Evolutionary conservation across 1,139 yeast genomes (phyloP), one percentile per base, ranked within the genome.

Genomic region (Nakaseomyces kungkrabaensis): DNA sequence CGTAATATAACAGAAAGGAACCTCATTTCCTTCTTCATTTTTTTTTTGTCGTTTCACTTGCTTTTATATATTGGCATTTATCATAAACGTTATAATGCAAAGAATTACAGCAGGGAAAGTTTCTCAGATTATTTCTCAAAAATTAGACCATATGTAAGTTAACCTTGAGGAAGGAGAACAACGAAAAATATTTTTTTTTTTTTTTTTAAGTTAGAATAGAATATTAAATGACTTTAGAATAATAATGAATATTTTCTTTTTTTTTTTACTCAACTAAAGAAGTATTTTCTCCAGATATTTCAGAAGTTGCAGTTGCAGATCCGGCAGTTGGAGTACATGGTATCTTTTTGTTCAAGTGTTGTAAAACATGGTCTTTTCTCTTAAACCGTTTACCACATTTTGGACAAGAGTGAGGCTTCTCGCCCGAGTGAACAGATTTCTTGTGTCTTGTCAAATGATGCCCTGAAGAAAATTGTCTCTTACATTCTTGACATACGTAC

Each of bases 381-480:
- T 66, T 66, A 48, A 66, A 66, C 37, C 61, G 58, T 46, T 66
- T 66, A n/a, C 68, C 69, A 56, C 70, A 66, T 48, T 66, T 63
- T 10, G 69, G 68, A 55, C 70, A 66, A 2, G 68, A 65, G 47
- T 65, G 66, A 1, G 69, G 68, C 48, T 66, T 66, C 46, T 65
- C 68, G 13, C 68, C 68, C 3, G 68, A 65, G 52, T 66, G 69
- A 26, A 66, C 69, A 4, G 69, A 65, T 47, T 66, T 66, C 52
- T 66, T 66, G 51, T 66, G 69, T 48, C 69, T 63, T 40, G 69
- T 66, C 27, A 66, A 53, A 52, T 66, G 69, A 49, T 66, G 69
- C 7, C 69, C 69, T 1, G 69, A 65, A 1, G 68, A 64, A 48
- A 66, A 66, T 48, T 65, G 66, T 46, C 68, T 58, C 42, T 61